These are phyloP conservation scores for Aspergillus egyptiacus DNA, from an alignment of 495 filamentous ascomycete genomes.

Conservation along the genomic window DNA sequence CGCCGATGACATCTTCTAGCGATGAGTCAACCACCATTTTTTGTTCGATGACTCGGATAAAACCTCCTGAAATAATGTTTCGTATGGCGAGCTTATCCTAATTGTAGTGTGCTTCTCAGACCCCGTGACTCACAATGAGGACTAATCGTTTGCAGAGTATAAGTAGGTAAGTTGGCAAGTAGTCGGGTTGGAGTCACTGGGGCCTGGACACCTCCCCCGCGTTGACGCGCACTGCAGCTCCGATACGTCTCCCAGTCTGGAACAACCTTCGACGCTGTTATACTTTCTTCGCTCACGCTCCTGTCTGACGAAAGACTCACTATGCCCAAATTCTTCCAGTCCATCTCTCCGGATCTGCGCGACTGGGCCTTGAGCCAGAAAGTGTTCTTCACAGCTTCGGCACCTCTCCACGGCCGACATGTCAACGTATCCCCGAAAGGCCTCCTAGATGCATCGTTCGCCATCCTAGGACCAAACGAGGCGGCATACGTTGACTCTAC, in stretches of 20 bases:
- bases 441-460: constrained; percentile 47
- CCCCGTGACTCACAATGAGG: no score
- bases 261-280: no score
- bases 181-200: no score
- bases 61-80: constrained; percentile 12
- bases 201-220: no score
- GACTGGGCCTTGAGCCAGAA: constrained; percentile 57
- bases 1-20: constrained; percentile 14
- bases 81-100: no score
- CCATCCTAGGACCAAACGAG: constrained; percentile 49
- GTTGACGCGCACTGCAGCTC: no score
- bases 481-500: constrained; percentile 69
- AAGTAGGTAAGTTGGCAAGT: no score
- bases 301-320: not conserved
- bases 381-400: constrained; percentile 63
- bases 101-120: no score
- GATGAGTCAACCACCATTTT: constrained; percentile 20
- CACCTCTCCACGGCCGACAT: constrained; percentile 53
- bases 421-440: constrained; percentile 72
- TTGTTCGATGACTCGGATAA: constrained; percentile 29
- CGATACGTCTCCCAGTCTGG: no score
- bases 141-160: no score
- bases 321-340: constrained; percentile 60
- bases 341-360: constrained; percentile 48
- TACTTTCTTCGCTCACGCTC: no score